Evolutionary conservation across 352 stramenopile genomes (phyloP).

Genomic region (Phytophthora chlamydospora): DNA sequence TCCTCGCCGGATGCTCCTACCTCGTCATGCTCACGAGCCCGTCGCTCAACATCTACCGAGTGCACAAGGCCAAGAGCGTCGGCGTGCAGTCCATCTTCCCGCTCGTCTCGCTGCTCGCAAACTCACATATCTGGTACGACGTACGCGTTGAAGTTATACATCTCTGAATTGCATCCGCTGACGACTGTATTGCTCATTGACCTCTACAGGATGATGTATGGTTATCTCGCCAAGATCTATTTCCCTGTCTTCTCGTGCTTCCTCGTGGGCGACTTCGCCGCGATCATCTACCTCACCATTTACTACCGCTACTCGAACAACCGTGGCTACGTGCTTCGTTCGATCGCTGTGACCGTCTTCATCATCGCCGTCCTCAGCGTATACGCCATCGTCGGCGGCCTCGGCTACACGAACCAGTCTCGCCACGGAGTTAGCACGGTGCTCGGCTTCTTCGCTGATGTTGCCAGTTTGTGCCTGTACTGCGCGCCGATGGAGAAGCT

Average conservation of each 20-base stretch:
- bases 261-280: conserved; percentile 43
- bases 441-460: conserved; percentile 40
- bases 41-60: conserved; percentile 43
- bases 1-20: conserved; percentile 31
- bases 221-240: conserved; percentile 53
- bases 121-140: conserved; percentile 44
- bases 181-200: conserved; percentile 1
- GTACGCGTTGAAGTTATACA: conserved; percentile 5
- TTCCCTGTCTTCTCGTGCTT: conserved; percentile 56
- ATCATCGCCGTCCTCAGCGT: conserved; percentile 33
- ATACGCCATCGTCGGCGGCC: conserved; percentile 45
- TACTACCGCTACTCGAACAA: conserved; percentile 56
- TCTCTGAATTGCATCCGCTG: neutral
- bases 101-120: conserved; percentile 50
- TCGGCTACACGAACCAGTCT: conserved; percentile 42
- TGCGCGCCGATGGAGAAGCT: conserved; percentile 56
- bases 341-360: conserved; percentile 22
- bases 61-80: conserved; percentile 43
- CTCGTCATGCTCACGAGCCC: conserved; percentile 46
- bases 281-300: conserved; percentile 50
- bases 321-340: conserved; percentile 29
- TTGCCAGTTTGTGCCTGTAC: conserved; percentile 42
- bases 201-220: conserved; percentile 50
- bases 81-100: conserved; percentile 53
- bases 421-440: conserved; percentile 37